Evolutionary conservation across 225 moss, liverwort and hornwort genomes (phyloP).

Genomic region (Polytrichum commune): DNA sequence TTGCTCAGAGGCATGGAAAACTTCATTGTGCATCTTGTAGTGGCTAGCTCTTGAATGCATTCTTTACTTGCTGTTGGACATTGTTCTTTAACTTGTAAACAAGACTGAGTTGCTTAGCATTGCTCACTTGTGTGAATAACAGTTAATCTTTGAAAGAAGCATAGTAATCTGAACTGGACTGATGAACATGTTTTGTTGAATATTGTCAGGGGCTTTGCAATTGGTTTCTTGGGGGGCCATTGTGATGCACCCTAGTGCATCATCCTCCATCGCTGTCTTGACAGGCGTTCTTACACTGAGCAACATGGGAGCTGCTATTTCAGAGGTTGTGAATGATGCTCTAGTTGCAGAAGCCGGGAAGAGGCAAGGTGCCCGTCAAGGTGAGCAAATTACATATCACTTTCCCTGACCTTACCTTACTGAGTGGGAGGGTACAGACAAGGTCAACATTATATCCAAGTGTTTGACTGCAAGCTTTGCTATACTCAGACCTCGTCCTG

Average conservation of each 20-base stretch:
- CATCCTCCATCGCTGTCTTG: conserved; percentile 57
- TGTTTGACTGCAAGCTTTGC: too few species aligned
- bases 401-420: not conserved
- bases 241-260: conserved; percentile 57
- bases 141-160: too few species aligned
- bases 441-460: too few species aligned
- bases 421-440: not conserved
- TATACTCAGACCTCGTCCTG: too few species aligned
- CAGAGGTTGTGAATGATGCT: conserved; percentile 87
- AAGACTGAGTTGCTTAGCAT: too few species aligned
- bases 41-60: too few species aligned
- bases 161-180: not conserved
- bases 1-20: too few species aligned
- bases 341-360: conserved; percentile 81
- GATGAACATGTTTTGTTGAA: not conserved
- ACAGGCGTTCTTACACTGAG: conserved; percentile 73
- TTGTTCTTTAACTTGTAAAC: too few species aligned
- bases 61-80: too few species aligned
- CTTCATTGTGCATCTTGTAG: too few species aligned
- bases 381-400: conserved; percentile 26
- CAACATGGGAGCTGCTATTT: conserved; percentile 82
- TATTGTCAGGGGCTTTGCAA: conserved; percentile 64
- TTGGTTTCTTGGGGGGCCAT: conserved; percentile 77
- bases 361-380: conserved; percentile 58
- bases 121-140: too few species aligned